A percentile compares a stretch with the other conserved stretches of the same genome.
phyloP scores from a whole-genome alignment of 164 flowering plant genomes.

The Aristolochia fimbriata region DNA sequence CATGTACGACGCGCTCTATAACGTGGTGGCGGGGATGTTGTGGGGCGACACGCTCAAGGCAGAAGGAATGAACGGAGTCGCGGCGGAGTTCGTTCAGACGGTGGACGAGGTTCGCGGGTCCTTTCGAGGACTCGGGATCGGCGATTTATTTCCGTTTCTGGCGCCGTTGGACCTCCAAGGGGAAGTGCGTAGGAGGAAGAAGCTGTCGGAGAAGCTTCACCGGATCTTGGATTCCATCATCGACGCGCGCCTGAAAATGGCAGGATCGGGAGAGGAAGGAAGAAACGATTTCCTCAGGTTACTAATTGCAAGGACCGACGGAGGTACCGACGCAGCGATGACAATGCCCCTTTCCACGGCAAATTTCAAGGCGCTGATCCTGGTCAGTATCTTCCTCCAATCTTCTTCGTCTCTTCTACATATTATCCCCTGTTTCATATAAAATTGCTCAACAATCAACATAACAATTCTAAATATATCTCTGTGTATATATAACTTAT shows the following conservation, averaged over 20 bases:
- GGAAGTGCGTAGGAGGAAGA: conserved; percentile 13
- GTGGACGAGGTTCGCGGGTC: conserved; percentile 19
- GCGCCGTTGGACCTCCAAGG: conserved; percentile 44
- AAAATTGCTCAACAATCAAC: too few relatives aligned
- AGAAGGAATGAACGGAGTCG: conserved; percentile 20
- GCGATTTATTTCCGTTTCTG: conserved; percentile 36
- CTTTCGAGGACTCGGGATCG: conserved; percentile 31
- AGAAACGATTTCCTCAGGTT: conserved; percentile 20
- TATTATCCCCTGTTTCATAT: too few relatives aligned
- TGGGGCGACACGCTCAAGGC: conserved; percentile 24
- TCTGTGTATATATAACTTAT: too few relatives aligned
- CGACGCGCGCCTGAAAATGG: conserved; percentile 20
- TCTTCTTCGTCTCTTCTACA: too few relatives aligned
- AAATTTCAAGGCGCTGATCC: background rate
- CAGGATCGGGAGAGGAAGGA: conserved; percentile 15
- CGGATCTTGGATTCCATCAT: conserved; percentile 12
- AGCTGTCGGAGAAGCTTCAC: conserved; percentile 15
- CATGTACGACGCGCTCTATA: conserved; percentile 10
- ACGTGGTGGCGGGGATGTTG: conserved; percentile 21
- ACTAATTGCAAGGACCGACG: conserved; percentile 27
- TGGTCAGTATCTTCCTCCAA: background rate
- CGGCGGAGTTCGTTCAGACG: conserved; percentile 24
- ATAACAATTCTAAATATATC: too few relatives aligned
- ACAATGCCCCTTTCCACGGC: background rate
- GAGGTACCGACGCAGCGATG: background rate